Conservation (phyloP, 164 flowering plant genomes). For the grape (Vitis vinifera) region ASM3070453v1 NC_081809.1:3126501-3127000, state of each 20-base stretch:
- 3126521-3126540: background rate
- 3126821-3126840: background rate
- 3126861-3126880: background rate
- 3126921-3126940: background rate
- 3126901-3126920: background rate
- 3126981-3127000: background rate
- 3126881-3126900: background rate
- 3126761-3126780: background rate
- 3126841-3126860: background rate
- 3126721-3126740: background rate
- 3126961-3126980: background rate
- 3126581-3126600: no score
- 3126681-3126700: background rate
- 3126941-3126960: background rate
- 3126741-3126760: background rate
- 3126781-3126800: background rate
- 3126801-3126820: background rate
- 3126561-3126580: background rate
- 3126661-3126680: background rate
- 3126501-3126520: background rate
- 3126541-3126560: background rate
- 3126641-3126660: background rate
- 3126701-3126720: constrained; percentile 9
- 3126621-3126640: background rate
- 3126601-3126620: no score